Base-by-base conservation (phyloP, 2,329 filamentous ascomycete genomes). In the Claviceps arundinis region DNA sequence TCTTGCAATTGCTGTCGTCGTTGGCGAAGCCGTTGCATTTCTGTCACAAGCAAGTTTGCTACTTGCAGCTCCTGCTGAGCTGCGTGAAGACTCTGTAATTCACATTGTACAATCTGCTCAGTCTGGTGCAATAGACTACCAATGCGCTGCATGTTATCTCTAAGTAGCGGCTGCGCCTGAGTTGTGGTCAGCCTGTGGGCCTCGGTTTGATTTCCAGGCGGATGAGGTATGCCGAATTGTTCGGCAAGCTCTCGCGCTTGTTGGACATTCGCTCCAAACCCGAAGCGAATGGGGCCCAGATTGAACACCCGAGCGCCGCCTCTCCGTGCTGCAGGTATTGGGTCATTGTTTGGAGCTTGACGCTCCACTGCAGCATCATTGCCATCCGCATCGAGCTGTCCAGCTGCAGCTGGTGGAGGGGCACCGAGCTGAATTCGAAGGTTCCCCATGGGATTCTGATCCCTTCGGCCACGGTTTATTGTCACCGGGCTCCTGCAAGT, bases 401-500 rank as follows among this genome's bases (percentile, higher is more conserved):
- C 26, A 51, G 22, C 50, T 14, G 42, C 57, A 45, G 56, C 54
- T 40, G 55, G 57, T 11, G 51, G 52, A 14, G 53, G 57, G 2
- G 57, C 61, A 22, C 61, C 62, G 19, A 68, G 54, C 49, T 67
- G 63, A 45, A 68, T 63, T 16, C 63, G 58, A 16, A 67, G 55
- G 34, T 60, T 62, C 40, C 59, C 61, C 16, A 56, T 61, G 48
- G 61, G 61, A 24, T 61, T 60, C 54, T 63, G 60, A 0, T 52
- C 57, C 4, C 57, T 56, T 13, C 62, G 62, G n/a, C 55, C 56
- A 38, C 63, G 64, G 41, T 62, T 63, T 2, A 58, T 59, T 7
- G 63, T 64, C 16, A 95, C 93, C 16, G 91, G 84, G 49, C 87
- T 80, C 59, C 93, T 82, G 65, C 93, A 98, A 2, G 89, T 98